A percentile compares a stretch with the other conserved stretches of the same genome.
Conservation (phyloP, 164 flowering plant species). For the Magnolia changhungtana region DNA sequence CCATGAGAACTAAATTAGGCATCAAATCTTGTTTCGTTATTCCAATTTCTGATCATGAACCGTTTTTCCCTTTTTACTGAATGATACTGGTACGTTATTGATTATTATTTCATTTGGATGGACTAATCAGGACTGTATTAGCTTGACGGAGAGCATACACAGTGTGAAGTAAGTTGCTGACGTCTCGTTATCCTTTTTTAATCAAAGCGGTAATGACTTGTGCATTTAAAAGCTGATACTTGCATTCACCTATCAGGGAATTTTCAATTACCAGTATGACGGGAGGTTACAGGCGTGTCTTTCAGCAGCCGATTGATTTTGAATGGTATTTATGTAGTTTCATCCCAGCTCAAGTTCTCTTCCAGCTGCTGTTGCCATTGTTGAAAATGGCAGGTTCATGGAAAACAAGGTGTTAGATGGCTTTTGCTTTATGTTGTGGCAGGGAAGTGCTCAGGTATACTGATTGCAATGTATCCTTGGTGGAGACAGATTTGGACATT, state of each 20-base stretch:
- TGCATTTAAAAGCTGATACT: neutral
- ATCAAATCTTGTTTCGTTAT: neutral
- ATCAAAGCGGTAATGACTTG: neutral
- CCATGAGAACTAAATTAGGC: neutral
- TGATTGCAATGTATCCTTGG: constrained; percentile 59
- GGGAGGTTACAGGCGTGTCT: constrained; percentile 81
- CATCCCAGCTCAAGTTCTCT: neutral
- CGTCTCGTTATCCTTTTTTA: neutral
- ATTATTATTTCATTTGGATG: constrained; percentile 7
- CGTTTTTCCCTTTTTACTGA: neutral
- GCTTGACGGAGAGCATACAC: constrained; percentile 66
- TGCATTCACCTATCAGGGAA: constrained; percentile 46
- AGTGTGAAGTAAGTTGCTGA: constrained; percentile 54
- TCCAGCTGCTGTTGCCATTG: neutral
- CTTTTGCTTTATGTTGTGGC: constrained; percentile 13
- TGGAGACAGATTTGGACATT: constrained; percentile 78
- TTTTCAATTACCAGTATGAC: constrained; percentile 82
- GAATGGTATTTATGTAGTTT: constrained; percentile 51
- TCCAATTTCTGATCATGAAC: neutral
- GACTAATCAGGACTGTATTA: constrained; percentile 57
- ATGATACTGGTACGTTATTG: constrained; percentile 1
- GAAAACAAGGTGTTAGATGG: neutral
- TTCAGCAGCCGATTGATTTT: constrained; percentile 74
- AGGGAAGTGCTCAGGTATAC: constrained; percentile 73
- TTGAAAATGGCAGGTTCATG: neutral